These are phyloP conservation scores for Trichoderma endophyticum DNA, from an alignment of 2,329 filamentous ascomycete genomes.

Conservation along the genomic window DNA sequence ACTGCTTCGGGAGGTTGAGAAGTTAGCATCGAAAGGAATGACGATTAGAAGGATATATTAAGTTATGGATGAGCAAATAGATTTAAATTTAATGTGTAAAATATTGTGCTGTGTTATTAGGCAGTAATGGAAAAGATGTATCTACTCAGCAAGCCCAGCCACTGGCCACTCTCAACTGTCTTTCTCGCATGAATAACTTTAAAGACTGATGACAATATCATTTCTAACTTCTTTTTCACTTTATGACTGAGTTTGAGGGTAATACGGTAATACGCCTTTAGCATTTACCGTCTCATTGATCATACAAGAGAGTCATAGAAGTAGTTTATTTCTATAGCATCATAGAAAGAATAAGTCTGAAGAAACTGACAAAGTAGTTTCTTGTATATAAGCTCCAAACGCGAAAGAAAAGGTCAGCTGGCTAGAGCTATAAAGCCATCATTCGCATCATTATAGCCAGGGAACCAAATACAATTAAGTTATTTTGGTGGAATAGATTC, in stretches of 20 bases:
- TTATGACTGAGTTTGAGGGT: not conserved
- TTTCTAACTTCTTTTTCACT: not conserved
- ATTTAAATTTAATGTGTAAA: not conserved
- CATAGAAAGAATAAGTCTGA: not conserved
- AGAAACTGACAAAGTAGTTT: not conserved
- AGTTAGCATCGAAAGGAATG: not conserved
- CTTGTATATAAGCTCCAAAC: not conserved
- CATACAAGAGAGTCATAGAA: not conserved
- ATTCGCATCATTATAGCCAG: not conserved
- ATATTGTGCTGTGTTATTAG: not conserved
- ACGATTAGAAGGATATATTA: not conserved
- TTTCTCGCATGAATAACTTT: not conserved
- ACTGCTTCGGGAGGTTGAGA: slow-evolving; percentile 23
- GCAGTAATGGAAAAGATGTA: not conserved
- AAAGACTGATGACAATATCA: not conserved
- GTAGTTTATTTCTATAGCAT: not conserved
- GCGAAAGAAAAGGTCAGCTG: not conserved
- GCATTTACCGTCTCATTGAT: not conserved
- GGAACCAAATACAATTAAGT: not conserved
- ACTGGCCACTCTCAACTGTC: not conserved
- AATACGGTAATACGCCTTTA: not conserved
- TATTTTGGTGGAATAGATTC: not conserved
- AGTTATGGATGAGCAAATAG: not conserved
- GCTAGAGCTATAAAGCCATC: not conserved
- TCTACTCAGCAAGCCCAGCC: not conserved